Base-by-base conservation (phyloP, 202 grass and related monocot species). In the Miscanthus sacchariflorus region DNA sequence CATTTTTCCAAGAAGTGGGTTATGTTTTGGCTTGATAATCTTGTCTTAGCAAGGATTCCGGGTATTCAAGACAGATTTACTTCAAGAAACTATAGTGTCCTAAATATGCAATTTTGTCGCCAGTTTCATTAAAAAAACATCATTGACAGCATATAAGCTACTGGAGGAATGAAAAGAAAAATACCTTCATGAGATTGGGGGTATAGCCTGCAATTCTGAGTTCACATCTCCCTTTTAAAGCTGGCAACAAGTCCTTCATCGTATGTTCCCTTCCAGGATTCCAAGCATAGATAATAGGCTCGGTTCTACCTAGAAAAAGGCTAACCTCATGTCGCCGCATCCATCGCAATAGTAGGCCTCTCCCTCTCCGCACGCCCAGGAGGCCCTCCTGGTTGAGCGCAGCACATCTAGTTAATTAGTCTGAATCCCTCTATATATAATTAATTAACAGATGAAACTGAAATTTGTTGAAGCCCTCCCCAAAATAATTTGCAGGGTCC, bases 171-270 rank as follows among this genome's bases (percentile, higher is more conserved):
- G 33, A 85, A 52, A 89, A 74, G 24, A 25, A 75, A 78, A 76
- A n/a, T 95, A 93, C 93, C 91, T 90, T 95, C 93, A 80, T 77
- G 80, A 45, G 91, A 93, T 50, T 98, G 93, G 73, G 5, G 5
- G 15, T 52, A 52, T 18, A 98, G 91, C 61, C 91, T 93, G 50
- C 88, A 83, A 87, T 98, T 98, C 50, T 98, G 74, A 80, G 95
- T 38, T 38, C 88, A 93, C 93, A 95, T 98, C 75, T 93, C 93
- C 83, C 87, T 98, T 76, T 98, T 98, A 70, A 98, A 88, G 83
- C 83, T 81, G 49, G 49, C 49, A 70, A 88, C 45, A 98, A 44
- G 59, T 90, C 65, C 70, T 98, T 90, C 93, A 95, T 93, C 63
- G 95, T 93, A 86, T 90, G 65, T 74, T 95, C 91, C 78, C 91